A percentile compares a stretch with the other conserved stretches of the same genome.
Evolutionary conservation across 257 asterid genomes (phyloP).

Genomic region (Voacanga thouarsii): DNA sequence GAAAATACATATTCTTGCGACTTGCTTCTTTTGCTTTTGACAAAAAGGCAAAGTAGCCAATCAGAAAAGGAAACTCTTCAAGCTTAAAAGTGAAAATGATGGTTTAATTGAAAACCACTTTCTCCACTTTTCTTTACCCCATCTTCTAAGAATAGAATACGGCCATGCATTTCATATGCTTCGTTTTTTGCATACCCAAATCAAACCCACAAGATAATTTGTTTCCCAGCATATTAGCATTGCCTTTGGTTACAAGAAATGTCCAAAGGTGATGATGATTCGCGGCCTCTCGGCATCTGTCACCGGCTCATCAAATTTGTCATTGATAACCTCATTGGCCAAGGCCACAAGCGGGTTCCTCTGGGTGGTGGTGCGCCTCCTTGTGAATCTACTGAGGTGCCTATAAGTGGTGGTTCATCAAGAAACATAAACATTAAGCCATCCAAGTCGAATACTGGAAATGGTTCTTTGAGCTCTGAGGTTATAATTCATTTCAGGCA

Average conservation of each 20-base stretch:
- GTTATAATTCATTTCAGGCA: conserved; percentile 48
- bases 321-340: conserved; percentile 18
- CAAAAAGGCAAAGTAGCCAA: background rate
- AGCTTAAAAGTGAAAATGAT: background rate
- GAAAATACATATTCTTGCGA: background rate
- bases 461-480: conserved; percentile 22
- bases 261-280: conserved; percentile 20
- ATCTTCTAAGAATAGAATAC: conserved; percentile 14
- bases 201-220: background rate
- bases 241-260: conserved; percentile 10
- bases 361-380: background rate
- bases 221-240: background rate
- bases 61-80: background rate
- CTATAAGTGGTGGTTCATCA: conserved; percentile 19
- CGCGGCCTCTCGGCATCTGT: conserved; percentile 32
- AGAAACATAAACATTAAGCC: conserved; percentile 1
- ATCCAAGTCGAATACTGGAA: conserved; percentile 5
- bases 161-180: background rate
- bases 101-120: background rate
- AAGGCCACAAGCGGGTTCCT: conserved; percentile 5
- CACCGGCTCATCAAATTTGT: conserved; percentile 40
- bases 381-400: conserved; percentile 16
- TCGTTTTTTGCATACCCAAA: too few relatives aligned
- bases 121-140: conserved; percentile 10
- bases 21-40: conserved; percentile 4